phyloP scores from a whole-genome alignment of 257 asterid species.

The Nicotiana tabacum region DNA sequence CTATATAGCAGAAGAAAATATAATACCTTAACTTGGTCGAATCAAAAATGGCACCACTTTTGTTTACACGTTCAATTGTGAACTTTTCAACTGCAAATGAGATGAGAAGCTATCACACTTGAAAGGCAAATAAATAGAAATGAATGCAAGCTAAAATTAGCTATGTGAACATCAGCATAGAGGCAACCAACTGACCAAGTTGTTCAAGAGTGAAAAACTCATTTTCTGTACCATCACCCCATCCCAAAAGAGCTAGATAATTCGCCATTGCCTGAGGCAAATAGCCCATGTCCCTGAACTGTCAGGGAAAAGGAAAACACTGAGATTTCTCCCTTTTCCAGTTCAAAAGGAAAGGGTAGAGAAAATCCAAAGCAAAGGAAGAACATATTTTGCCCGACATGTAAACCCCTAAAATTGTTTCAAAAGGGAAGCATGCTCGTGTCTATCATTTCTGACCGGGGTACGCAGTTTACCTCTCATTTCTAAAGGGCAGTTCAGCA shows the following conservation, averaged over 20 bases:
- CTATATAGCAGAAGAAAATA: background rate
- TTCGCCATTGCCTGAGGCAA: constrained; percentile 87
- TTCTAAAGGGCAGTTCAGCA: no score
- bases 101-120: constrained; percentile 17
- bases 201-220: constrained; percentile 82
- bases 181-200: constrained; percentile 57
- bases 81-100: constrained; percentile 66
- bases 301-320: constrained; percentile 24
- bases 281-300: constrained; percentile 93
- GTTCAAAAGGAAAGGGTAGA: background rate
- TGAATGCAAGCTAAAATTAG: background rate
- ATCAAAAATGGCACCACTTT: constrained; percentile 89
- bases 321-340: constrained; percentile 4
- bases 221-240: constrained; percentile 98
- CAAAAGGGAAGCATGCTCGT: constrained; percentile 2
- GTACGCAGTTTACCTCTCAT: no score
- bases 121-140: background rate
- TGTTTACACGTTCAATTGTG: constrained; percentile 89
- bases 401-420: constrained; percentile 7
- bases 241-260: constrained; percentile 90
- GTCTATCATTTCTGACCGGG: no score
- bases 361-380: constrained; percentile 4
- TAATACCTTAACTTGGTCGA: constrained; percentile 76
- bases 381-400: background rate
- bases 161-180: constrained; percentile 6